Evolutionary conservation across 805 yeast species (phyloP).

Genomic region (Sporopachydermia lactativora): DNA sequence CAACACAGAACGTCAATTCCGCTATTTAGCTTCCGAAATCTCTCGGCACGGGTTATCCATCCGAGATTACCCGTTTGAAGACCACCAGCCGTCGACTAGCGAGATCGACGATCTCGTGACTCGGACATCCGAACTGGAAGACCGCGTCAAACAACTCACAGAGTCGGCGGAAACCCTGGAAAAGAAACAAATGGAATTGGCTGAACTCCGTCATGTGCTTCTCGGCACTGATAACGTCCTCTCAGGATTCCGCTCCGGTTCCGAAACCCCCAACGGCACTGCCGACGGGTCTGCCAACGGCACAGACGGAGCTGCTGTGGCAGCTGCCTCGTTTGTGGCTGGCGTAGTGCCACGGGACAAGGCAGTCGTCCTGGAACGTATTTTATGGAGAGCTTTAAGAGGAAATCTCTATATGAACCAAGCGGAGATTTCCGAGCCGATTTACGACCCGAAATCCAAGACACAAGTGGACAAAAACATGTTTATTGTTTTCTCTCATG

Average conservation of each 20-base stretch:
- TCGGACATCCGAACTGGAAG: constrained; percentile 55
- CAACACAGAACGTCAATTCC: constrained; percentile 76
- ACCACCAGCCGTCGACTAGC: constrained; percentile 23
- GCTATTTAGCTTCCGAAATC: constrained; percentile 18
- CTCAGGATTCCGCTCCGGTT: constrained; percentile 22
- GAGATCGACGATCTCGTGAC: constrained; percentile 60
- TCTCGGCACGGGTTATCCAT: constrained; percentile 17
- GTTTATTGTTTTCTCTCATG: constrained; percentile 87
- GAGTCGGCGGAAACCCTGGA: constrained; percentile 54
- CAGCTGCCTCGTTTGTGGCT: constrained; percentile 34
- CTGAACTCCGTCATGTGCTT: constrained; percentile 57
- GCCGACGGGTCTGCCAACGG: constrained; percentile 6
- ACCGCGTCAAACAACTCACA: constrained; percentile 55
- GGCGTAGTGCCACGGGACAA: constrained; percentile 74
- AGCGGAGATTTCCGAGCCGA: constrained; percentile 53
- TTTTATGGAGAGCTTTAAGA: constrained; percentile 84
- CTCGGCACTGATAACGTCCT: no score
- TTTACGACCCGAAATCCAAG: constrained; percentile 47
- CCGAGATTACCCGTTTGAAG: constrained; percentile 25
- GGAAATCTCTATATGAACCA: constrained; percentile 79
- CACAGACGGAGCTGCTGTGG: constrained; percentile 4
- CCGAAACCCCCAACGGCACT: constrained; percentile 20
- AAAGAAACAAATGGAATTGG: constrained; percentile 45
- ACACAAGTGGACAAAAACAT: constrained; percentile 57
- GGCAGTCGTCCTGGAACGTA: constrained; percentile 58